Evolutionary conservation across 2,329 filamentous ascomycete species (phyloP).

Genomic region (Alternaria gansuensis): DNA sequence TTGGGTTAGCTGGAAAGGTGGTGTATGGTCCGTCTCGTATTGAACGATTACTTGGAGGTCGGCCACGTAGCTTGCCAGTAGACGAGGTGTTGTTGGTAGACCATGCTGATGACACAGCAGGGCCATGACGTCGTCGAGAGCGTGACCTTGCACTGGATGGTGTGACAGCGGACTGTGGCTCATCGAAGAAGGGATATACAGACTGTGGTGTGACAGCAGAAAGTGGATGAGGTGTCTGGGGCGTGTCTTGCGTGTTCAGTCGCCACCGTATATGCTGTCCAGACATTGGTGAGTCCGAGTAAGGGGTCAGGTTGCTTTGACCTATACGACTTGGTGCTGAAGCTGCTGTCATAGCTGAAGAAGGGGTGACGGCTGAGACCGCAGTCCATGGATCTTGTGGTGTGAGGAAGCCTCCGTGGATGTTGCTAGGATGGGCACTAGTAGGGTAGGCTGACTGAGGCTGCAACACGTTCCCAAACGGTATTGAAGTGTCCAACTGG

Average conservation of each 20-base stretch:
- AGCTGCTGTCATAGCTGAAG: constrained; percentile 47
- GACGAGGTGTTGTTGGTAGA: constrained; percentile 69
- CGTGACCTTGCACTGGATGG: constrained; percentile 64
- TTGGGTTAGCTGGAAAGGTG: constrained; percentile 71
- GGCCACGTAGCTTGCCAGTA: constrained; percentile 76
- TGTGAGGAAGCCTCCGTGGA: constrained; percentile 55
- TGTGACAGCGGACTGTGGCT: constrained; percentile 78
- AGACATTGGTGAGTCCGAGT: constrained; percentile 56
- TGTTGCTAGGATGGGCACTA: constrained; percentile 65
- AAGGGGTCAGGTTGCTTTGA: constrained; percentile 50
- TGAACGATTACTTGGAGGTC: constrained; percentile 78
- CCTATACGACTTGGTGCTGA: constrained; percentile 50
- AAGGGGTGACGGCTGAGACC: constrained; percentile 52
- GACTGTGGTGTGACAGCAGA: constrained; percentile 78
- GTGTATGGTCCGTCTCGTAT: constrained; percentile 72
- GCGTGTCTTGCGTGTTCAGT: constrained; percentile 67
- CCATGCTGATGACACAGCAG: constrained; percentile 92
- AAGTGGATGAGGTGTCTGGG: constrained; percentile 75
- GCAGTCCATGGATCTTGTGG: constrained; percentile 59
- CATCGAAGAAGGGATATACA: constrained; percentile 61
- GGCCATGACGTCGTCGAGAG: constrained; percentile 73
- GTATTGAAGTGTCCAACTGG: constrained; percentile 65
- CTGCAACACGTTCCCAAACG: constrained; percentile 49
- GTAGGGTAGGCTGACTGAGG: constrained; percentile 61
- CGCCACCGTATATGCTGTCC: constrained; percentile 59